These are phyloP conservation scores for Sparassis latifolia DNA, from an alignment of 1,284 basidiomycete genomes.

Conservation along the genomic window DNA sequence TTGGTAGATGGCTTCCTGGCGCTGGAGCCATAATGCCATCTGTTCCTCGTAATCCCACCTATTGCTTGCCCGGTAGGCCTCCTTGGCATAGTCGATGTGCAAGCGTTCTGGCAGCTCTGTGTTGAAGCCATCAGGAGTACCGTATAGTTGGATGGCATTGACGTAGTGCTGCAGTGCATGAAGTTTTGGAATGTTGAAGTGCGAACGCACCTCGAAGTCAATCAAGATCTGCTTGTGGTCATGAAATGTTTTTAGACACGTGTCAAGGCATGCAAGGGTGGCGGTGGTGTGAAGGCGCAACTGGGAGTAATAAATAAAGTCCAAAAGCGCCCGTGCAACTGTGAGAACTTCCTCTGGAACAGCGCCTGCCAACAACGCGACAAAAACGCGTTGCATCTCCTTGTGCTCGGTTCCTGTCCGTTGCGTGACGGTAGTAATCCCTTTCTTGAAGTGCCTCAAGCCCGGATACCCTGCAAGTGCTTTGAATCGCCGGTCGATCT, in stretches of 20 bases:
- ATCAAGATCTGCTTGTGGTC: constrained; percentile 23
- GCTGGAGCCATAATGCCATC: no score
- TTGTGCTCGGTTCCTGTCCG: constrained; percentile 21
- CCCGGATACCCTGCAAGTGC: constrained; percentile 11
- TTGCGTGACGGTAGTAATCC: constrained; percentile 18
- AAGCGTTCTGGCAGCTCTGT: no score
- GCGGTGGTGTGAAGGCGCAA: no score
- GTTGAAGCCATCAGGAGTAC: no score
- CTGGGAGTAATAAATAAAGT: constrained; percentile 14
- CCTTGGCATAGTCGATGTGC: no score
- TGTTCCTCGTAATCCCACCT: no score
- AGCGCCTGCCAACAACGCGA: constrained; percentile 16
- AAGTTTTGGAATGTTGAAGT: constrained; percentile 20
- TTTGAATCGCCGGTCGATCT: constrained; percentile 17
- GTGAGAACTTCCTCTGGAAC: constrained; percentile 5
- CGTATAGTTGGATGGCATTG: neutral
- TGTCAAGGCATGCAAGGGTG: no score
- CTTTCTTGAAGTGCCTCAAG: constrained; percentile 21
- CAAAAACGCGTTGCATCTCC: constrained; percentile 19
- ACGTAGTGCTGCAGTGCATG: neutral
- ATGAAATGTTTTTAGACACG: constrained; percentile 10
- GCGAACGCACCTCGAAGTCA: constrained; percentile 14
- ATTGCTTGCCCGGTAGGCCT: no score
- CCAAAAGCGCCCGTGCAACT: constrained; percentile 10
- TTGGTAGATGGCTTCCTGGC: no score